Percentiles rank a stretch among this genome's conserved stretches.
phyloP scores from a whole-genome alignment of 2,329 filamentous ascomycete species.

The Orbilia quercus region DNA sequence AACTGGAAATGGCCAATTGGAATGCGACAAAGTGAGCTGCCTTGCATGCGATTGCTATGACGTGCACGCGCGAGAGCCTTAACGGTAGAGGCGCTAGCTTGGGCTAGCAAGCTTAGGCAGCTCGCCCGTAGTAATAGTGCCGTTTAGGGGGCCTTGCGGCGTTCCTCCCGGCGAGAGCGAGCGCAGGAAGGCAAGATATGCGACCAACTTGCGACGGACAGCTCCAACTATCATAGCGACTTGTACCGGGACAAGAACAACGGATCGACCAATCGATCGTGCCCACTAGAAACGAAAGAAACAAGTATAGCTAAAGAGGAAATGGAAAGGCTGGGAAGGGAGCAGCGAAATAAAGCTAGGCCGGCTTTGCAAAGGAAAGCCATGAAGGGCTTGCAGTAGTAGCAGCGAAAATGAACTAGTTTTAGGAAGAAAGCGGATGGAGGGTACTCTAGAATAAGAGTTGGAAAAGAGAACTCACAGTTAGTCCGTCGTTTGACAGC shows the following conservation, averaged over 20 bases:
- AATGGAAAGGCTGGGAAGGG: constrained; percentile 3
- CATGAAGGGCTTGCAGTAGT: constrained; percentile 18
- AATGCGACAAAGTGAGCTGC: constrained; percentile 19
- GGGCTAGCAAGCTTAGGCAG: constrained; percentile 27
- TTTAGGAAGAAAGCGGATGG: not conserved
- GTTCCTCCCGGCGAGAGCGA: not conserved
- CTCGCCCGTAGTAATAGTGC: constrained; percentile 31
- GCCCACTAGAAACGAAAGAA: constrained; percentile 12
- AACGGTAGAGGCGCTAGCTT: constrained; percentile 19
- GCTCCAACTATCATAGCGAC: not conserved
- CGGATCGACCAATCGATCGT: constrained; percentile 39
- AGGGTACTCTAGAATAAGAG: constrained; percentile 20
- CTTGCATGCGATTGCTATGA: constrained; percentile 28
- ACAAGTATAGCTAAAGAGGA: not conserved
- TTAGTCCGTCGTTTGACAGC: constrained; percentile 21
- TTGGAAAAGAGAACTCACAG: constrained; percentile 24
- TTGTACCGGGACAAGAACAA: not conserved
- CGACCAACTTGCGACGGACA: not conserved
- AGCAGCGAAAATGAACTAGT: not conserved
- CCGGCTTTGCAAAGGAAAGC: constrained; percentile 11
- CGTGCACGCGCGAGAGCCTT: constrained; percentile 34
- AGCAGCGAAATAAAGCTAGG: not conserved
- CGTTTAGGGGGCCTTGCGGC: not conserved
- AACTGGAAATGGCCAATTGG: constrained; percentile 24
- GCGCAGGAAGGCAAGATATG: not conserved